phyloP scores from a whole-genome alignment of 805 yeast genomes.

The Brettanomyces naardenensis region DNA sequence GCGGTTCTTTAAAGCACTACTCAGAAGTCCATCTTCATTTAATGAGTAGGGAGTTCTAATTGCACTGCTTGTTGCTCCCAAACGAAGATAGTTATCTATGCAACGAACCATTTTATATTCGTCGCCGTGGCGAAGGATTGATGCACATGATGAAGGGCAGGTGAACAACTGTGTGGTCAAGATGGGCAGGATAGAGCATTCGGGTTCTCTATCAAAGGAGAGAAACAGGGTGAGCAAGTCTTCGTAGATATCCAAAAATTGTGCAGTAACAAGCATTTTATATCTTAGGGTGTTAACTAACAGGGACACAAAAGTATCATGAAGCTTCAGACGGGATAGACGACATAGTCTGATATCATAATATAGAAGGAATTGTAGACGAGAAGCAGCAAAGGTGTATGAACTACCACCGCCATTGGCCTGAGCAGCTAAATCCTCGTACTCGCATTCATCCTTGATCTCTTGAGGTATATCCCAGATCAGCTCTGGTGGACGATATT shows the following conservation, averaged over 20 bases:
- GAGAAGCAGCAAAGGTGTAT: slow-evolving; percentile 31
- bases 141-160: slow-evolving; percentile 71
- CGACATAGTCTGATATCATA: slow-evolving; percentile 73
- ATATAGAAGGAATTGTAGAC: slow-evolving; percentile 52
- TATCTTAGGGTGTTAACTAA: slow-evolving; percentile 52
- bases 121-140: slow-evolving; percentile 57
- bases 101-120: slow-evolving; percentile 53
- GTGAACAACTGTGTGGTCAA: slow-evolving; percentile 84
- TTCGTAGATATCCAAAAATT: slow-evolving; percentile 81
- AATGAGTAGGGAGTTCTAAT: slow-evolving; percentile 27
- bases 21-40: slow-evolving; percentile 29
- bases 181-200: slow-evolving; percentile 62
- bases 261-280: slow-evolving; percentile 57
- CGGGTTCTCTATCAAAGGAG: slow-evolving; percentile 81
- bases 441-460: slow-evolving; percentile 39
- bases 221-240: slow-evolving; percentile 62
- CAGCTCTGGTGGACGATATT: slow-evolving; percentile 22
- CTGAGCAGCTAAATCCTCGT: slow-evolving; percentile 13
- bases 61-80: slow-evolving; percentile 32
- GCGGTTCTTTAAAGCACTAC: slow-evolving; percentile 50
- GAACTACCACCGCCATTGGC: not conserved
- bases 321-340: slow-evolving; percentile 44
- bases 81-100: slow-evolving; percentile 42
- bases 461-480: slow-evolving; percentile 40
- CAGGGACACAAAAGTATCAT: slow-evolving; percentile 57